Percentiles rank a stretch among this genome's conserved stretches.
Evolutionary conservation across 2,329 filamentous ascomycete genomes (phyloP).

Genomic region (Sordariomycetes sp.): DNA sequence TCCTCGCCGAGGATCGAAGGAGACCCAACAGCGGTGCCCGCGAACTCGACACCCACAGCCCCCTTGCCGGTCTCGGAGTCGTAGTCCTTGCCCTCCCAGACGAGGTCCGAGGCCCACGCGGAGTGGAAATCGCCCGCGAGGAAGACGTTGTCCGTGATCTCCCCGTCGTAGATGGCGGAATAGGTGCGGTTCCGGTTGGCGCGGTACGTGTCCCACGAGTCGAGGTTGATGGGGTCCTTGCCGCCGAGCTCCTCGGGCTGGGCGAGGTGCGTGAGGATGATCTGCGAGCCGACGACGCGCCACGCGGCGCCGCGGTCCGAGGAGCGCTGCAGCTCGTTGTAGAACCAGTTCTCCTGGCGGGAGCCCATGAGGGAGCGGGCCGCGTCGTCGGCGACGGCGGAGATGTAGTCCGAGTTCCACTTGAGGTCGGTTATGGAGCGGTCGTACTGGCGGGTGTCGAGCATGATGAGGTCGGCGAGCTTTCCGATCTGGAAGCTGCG

Average conservation of each 20-base stretch:
- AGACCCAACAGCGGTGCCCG: conserved; percentile 48
- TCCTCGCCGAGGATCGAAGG: conserved; percentile 25
- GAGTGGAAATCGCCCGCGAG: conserved; percentile 61
- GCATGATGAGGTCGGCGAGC: conserved; percentile 57
- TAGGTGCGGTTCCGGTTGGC: conserved; percentile 63
- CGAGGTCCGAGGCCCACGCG: conserved; percentile 50
- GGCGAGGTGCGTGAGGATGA: conserved; percentile 49
- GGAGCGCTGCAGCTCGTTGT: conserved; percentile 44
- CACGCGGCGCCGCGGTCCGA: conserved; percentile 55
- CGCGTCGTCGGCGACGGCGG: conserved; percentile 50
- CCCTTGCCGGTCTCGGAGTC: conserved; percentile 40
- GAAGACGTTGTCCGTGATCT: conserved; percentile 64
- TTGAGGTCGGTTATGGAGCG: conserved; percentile 45
- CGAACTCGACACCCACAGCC: conserved; percentile 52
- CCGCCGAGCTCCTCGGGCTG: conserved; percentile 16
- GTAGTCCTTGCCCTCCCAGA: conserved; percentile 47
- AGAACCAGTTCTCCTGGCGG: conserved; percentile 67
- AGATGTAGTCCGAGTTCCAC: conserved; percentile 52
- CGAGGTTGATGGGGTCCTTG: not conserved
- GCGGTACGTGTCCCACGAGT: conserved; percentile 42
- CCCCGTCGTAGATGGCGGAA: conserved; percentile 52
- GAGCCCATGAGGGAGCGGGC: conserved; percentile 60
- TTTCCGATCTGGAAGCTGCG: conserved; percentile 54
- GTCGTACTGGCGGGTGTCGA: conserved; percentile 61
- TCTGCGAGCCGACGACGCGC: conserved; percentile 62